These are phyloP conservation scores for Fusarium penzigii DNA, from an alignment of 2,329 filamentous ascomycete genomes.

Conservation along the genomic window DNA sequence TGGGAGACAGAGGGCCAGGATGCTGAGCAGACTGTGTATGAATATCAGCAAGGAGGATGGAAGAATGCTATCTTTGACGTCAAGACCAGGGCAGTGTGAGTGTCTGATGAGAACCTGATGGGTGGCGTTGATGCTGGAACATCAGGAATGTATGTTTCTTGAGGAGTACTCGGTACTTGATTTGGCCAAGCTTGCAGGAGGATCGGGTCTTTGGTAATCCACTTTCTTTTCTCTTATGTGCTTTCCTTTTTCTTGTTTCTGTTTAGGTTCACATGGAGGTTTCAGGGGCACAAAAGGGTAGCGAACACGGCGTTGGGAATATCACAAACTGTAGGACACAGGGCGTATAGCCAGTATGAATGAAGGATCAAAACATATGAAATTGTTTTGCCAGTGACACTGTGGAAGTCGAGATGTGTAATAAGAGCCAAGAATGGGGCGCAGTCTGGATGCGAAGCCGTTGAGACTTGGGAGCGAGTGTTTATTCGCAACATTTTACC, in stretches of 20 bases:
- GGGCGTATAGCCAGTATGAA: neutral
- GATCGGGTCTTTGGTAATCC: neutral
- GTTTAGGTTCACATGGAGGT: neutral
- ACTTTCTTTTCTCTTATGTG: neutral
- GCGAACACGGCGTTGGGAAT: neutral
- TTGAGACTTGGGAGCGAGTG: neutral
- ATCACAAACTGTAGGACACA: neutral
- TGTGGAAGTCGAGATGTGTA: neutral
- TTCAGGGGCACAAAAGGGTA: neutral
- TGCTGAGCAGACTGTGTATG: constrained; percentile 73
- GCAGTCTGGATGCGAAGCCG: neutral
- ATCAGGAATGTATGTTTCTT: neutral
- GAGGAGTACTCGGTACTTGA: neutral
- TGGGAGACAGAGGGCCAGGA: constrained; percentile 78
- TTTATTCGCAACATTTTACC: neutral
- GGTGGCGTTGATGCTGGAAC: constrained; percentile 1
- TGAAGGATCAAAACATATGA: neutral
- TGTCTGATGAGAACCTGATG: neutral
- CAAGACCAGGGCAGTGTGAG: constrained; percentile 34
- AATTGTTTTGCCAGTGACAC: neutral
- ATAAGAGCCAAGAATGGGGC: neutral
- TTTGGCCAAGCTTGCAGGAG: neutral
- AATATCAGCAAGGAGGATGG: constrained; percentile 74
- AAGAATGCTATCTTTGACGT: constrained; percentile 79
- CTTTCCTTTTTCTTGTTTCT: neutral